Evolutionary conservation across 2,329 filamentous ascomycete genomes (phyloP).

Genomic region (Diaporthe helianthi): DNA sequence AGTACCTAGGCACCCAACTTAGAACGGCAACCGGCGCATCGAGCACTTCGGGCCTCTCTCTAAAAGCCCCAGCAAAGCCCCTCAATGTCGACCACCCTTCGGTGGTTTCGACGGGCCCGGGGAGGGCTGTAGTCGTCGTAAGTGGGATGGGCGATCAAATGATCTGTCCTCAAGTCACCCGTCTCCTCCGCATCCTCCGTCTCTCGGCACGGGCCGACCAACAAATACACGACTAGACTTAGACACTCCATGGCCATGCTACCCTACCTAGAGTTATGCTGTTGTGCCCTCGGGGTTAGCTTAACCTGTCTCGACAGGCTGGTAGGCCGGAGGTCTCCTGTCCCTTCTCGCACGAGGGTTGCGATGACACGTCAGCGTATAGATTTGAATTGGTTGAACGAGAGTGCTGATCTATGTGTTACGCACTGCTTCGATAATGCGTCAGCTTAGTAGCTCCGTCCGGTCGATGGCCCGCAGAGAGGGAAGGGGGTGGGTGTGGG

Average conservation of each 20-base stretch:
- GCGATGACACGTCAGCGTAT: conserved; percentile 16
- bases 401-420: conserved; percentile 3
- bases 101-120: conserved; percentile 7
- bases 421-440: not conserved
- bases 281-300: not conserved
- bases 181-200: not conserved
- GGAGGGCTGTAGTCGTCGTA: not conserved
- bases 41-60: not conserved
- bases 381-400: not conserved
- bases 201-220: conserved; percentile 25
- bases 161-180: conserved; percentile 18
- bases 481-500: too few species aligned
- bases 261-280: too few species aligned
- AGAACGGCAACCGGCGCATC: not conserved
- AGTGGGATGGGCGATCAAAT: not conserved
- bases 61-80: not conserved
- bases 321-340: not conserved
- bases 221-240: too few species aligned
- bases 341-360: not conserved
- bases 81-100: not conserved
- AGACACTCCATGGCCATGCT: not conserved
- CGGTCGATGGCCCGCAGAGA: not conserved
- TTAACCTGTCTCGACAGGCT: too few species aligned
- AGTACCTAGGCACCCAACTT: too few species aligned
- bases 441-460: not conserved